Evolutionary conservation across 805 yeast species (phyloP).

Genomic region (Helenozyma baotianmanensis): DNA sequence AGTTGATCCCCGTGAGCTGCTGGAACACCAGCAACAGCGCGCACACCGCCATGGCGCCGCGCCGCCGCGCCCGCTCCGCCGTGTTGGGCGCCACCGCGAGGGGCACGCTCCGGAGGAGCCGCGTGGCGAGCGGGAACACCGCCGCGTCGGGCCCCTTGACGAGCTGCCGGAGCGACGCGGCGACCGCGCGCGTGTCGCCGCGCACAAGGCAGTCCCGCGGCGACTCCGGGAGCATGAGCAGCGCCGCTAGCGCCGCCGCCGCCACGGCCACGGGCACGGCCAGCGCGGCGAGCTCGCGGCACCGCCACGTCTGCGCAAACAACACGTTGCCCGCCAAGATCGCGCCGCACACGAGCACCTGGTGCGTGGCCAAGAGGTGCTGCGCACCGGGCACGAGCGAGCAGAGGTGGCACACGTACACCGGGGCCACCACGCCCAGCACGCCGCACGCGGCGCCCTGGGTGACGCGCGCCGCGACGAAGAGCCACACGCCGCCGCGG

Average conservation of each 20-base stretch:
- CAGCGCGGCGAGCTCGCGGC: conserved; percentile 1
- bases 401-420: conserved; percentile 8
- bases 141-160: too few relatives aligned
- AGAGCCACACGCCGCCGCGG: conserved; percentile 2
- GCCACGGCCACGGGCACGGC: conserved; percentile 1
- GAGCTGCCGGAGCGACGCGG: too few relatives aligned
- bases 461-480: conserved; percentile 2
- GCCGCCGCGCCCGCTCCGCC: too few relatives aligned
- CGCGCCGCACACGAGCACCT: conserved; percentile 1
- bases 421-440: conserved; percentile 10
- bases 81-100: too few relatives aligned
- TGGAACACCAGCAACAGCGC: conserved; percentile 22
- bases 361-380: conserved; percentile 2
- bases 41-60: too few relatives aligned
- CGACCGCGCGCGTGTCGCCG: conserved; percentile 1
- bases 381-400: conserved; percentile 3
- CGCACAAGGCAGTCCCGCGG: conserved; percentile 1
- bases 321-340: conserved; percentile 6
- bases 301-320: background rate
- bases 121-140: too few relatives aligned
- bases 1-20: conserved; percentile 32
- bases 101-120: too few relatives aligned
- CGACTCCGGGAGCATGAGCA: conserved; percentile 5
- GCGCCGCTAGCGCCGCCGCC: conserved; percentile 3
- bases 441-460: conserved; percentile 8